Evolutionary conservation across 2,329 filamentous ascomycete species (phyloP).

Genomic region (Westerdykella sp.): DNA sequence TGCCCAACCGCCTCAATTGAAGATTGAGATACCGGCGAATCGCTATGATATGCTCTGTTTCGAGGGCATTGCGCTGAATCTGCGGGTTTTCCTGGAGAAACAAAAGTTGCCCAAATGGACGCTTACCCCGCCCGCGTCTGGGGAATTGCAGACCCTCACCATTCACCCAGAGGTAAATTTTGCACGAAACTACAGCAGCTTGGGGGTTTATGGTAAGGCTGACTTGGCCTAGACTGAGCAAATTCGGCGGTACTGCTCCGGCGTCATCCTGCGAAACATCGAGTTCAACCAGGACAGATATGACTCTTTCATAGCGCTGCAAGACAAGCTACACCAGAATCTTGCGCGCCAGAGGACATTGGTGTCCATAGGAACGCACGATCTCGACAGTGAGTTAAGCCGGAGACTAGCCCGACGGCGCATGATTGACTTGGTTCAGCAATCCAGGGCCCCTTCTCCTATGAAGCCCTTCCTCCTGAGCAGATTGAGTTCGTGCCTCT

Average conservation of each 20-base stretch:
- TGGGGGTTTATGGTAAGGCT: constrained; percentile 3
- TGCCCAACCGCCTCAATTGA: constrained; percentile 85
- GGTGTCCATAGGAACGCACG: constrained; percentile 96
- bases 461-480: constrained; percentile 85
- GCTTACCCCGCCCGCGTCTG: constrained; percentile 64
- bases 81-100: constrained; percentile 87
- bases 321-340: constrained; percentile 98
- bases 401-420: too few relatives aligned
- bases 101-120: constrained; percentile 71
- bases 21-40: constrained; percentile 97
- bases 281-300: constrained; percentile 88
- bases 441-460: constrained; percentile 89
- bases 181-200: not conserved
- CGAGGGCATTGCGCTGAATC: constrained; percentile 90
- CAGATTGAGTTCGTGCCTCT: constrained; percentile 86
- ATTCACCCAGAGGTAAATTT: constrained; percentile 58
- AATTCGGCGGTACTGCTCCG: constrained; percentile 82
- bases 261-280: constrained; percentile 82
- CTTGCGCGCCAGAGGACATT: constrained; percentile 86
- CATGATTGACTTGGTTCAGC: constrained; percentile 29
- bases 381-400: constrained; percentile 61
- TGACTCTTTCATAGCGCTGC: constrained; percentile 93
- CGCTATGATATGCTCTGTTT: constrained; percentile 93
- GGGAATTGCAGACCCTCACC: constrained; percentile 72
- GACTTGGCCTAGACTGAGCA: constrained; percentile 54